Base-by-base conservation (phyloP, 2,329 filamentous ascomycete species). In the Aspergillus calidoustus region DNA sequence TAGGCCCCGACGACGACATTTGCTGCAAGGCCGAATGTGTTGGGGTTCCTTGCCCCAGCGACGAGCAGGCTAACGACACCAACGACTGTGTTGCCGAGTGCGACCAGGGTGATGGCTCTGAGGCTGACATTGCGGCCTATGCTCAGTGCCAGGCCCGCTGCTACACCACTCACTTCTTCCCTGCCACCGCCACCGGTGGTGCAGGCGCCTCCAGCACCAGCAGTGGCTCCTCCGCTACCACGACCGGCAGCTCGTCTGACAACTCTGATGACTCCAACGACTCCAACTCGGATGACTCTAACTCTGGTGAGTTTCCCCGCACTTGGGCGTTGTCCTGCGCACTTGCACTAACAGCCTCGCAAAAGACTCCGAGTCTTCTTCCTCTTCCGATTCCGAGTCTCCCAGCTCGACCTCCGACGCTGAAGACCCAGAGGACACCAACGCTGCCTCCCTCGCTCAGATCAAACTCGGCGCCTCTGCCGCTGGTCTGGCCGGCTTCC, bases 21-120 rank as follows among this genome's bases (percentile, higher is more conserved):
- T 83, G 80, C 74, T 86, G 84, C 76, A 72, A 78, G 65, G 84
- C 84, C 43, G 69, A 73, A 15, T 86, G 84, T 75, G 76, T 81
- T 66, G 76, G 80, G 43, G 80, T 81, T 44, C 83, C 84, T 34
- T 84, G 81, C 71, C 84, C 84, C 64, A 81, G 80, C 71, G 76
- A 79, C n/a, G 69, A 71, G 52, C 78, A 83, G 72, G 81, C 77
- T 68, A 80, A 83, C 68, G 77, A 79, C 61, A 85, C 83, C 71
- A 84, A 77, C 69, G 73, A 78, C 53, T 86, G 84, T 68, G 83
- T 82, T 51, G 77, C 77, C 50, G 76, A 80, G 57, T 86, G 84
- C 72, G 79, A 82, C 60, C 82, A 86, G 76, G 84, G 84, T 58
- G 77, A 79, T 64, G 83, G 83, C 49, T 77, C 80, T 31, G 71